Conservation (phyloP, 2,329 filamentous ascomycete species). For the Fusarium vanettenii region DNA sequence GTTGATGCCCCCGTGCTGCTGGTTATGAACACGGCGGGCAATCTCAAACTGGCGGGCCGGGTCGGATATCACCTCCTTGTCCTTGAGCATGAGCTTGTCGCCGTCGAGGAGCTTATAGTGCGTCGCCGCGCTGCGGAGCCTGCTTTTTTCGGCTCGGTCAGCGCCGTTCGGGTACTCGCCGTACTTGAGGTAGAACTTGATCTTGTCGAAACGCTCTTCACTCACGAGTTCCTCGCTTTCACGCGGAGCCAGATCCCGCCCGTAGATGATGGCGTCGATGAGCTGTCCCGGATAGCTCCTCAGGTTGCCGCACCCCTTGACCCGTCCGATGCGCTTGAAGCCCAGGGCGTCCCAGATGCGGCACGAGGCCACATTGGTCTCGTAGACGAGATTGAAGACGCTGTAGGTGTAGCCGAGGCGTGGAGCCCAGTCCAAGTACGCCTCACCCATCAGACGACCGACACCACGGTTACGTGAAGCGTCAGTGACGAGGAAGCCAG, state of each 20-base stretch:
- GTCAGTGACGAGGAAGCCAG: constrained; percentile 80
- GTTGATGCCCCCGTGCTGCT: constrained; percentile 92
- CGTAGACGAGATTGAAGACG: constrained; percentile 94
- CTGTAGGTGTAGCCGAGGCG: constrained; percentile 90
- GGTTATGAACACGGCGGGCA: constrained; percentile 78
- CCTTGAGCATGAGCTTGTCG: constrained; percentile 94
- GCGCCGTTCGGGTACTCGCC: constrained; percentile 93
- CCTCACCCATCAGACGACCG: constrained; percentile 80
- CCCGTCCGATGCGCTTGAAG: constrained; percentile 90
- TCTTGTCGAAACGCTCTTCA: constrained; percentile 98
- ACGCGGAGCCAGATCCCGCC: constrained; percentile 67
- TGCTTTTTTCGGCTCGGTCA: constrained; percentile 94
- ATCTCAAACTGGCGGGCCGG: constrained; percentile 92
- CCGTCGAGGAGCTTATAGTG: constrained; percentile 88
- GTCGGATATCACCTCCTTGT: constrained; percentile 96
- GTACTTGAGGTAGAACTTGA: constrained; percentile 95
- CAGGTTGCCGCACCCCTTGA: constrained; percentile 78
- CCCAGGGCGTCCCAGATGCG: constrained; percentile 92
- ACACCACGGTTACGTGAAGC: constrained; percentile 79
- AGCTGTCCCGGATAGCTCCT: constrained; percentile 75
- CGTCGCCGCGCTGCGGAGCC: constrained; percentile 90
- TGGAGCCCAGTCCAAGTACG: constrained; percentile 82
- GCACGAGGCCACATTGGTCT: constrained; percentile 90
- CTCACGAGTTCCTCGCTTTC: constrained; percentile 86
- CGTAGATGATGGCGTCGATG: constrained; percentile 83